Evolutionary conservation across 345 rosid species (phyloP), one percentile per base, ranked within the genome.

Genomic region (Brassica incana): DNA sequence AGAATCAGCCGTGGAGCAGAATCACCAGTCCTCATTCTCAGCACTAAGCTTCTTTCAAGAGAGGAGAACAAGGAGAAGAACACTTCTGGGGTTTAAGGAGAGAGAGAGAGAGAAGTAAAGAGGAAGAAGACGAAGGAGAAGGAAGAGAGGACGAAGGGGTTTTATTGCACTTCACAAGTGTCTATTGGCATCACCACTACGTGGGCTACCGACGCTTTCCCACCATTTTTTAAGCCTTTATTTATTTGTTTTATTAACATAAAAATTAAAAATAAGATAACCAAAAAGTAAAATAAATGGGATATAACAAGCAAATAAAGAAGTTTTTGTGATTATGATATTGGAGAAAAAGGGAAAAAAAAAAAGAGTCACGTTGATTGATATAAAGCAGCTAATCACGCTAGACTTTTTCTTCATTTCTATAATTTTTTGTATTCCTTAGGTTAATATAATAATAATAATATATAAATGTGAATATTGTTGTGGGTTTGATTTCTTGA

Each of bases 11-110:
- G 82, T 36, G 80, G 74, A 81, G 74, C 67, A 35, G 84, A 79
- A 69, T 29, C 78, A 43, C 33, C 52, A 80, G 79, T 69, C 64
- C 79, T 87, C 99, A 93, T 91, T 48, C 79, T 76, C 62, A 30
- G 3, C 83, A 79, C 62, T 73, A 0, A 58, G 56, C 67, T 78
- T 45, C 69, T 77, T 38, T 8, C 38, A 2, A 66, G 72, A 71
- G 70, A 69, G 35, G 11, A 14, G 60, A 5, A 32, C n/a, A 23
- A 62, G 15, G 29, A 16, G 30, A 36, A 67, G 23, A 23, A 23
- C 25, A 23, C 72, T 76, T 27, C 12, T 27, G 63, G 20, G 16
- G 16, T 58, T 10, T 50, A 50, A 50, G 58, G 58, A 50, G 73
- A 67, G 54, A 65, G 43, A 30, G 52, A 38, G 56, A 9, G 65